phyloP scores from a whole-genome alignment of 2,329 filamentous ascomycete species.

The Metarhizium sp. region DNA sequence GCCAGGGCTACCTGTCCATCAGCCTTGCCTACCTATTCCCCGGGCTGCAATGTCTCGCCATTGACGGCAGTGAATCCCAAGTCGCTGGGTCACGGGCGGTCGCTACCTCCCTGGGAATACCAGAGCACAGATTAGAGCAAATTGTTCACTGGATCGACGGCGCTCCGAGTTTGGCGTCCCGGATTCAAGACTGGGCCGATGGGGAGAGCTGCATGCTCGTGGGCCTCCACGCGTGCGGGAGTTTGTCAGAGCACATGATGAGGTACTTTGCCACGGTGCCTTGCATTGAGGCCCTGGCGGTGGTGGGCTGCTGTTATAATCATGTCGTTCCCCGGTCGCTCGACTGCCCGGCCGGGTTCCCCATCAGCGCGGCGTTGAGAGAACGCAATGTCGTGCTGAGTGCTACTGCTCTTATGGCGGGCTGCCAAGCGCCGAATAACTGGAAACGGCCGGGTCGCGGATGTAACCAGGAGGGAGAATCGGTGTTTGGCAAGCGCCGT shows the following conservation, averaged over 20 bases:
- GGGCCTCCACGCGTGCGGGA: constrained; percentile 23
- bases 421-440: constrained; percentile 23
- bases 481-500: constrained; percentile 15
- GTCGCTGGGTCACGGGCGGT: constrained; percentile 16
- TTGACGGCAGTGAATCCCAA: constrained; percentile 22
- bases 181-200: constrained; percentile 17
- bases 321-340: constrained; percentile 22
- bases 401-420: constrained; percentile 23
- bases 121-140: constrained; percentile 13
- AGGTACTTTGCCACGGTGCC: constrained; percentile 15
- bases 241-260: constrained; percentile 23
- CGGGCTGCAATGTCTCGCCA: constrained; percentile 16
- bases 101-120: constrained; percentile 13
- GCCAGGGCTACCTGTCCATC: constrained; percentile 22
- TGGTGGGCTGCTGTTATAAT: constrained; percentile 24
- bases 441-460: constrained; percentile 15
- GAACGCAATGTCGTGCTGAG: constrained; percentile 14
- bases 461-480: constrained; percentile 1
- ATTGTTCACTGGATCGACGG: constrained; percentile 20
- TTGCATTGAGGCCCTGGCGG: constrained; percentile 15
- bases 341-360: constrained; percentile 25
- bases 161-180: constrained; percentile 9
- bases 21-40: constrained; percentile 20
- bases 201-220: constrained; percentile 21
- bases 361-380: constrained; percentile 26